Conservation (phyloP, 441 rosid genomes). For the Adansonia gregorii region DNA sequence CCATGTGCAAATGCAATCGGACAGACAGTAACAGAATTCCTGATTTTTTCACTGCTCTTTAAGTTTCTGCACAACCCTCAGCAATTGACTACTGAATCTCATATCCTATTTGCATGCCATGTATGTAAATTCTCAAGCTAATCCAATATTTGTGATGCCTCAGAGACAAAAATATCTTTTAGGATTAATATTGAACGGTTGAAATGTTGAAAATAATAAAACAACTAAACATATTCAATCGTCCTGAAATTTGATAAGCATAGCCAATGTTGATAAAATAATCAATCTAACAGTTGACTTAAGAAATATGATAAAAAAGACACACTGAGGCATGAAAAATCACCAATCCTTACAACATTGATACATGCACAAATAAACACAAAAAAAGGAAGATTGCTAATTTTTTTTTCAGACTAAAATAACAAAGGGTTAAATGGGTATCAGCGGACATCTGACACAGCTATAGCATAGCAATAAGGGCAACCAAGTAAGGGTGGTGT, state of each 20-base stretch:
- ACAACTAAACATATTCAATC: not conserved
- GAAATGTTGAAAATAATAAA: slow-evolving; percentile 3
- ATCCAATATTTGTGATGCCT: not conserved
- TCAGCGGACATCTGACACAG: not conserved
- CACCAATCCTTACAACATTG: not conserved
- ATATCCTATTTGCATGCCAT: not conserved
- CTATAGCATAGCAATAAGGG: not conserved
- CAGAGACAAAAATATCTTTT: not conserved
- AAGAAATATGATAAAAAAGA: not conserved
- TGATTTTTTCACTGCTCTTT: not conserved
- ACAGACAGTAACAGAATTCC: not conserved
- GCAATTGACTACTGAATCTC: not conserved
- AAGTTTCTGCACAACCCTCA: slow-evolving; percentile 1
- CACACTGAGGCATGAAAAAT: not conserved
- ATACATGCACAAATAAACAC: not conserved
- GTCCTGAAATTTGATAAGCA: not conserved
- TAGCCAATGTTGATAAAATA: not conserved
- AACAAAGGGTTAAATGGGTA: not conserved
- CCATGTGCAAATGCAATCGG: not conserved
- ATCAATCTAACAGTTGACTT: not conserved
- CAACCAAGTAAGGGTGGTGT: not conserved
- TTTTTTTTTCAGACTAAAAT: not conserved
- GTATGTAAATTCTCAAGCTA: not conserved
- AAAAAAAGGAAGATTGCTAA: not conserved
- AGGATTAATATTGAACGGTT: not conserved